Evolutionary conservation across 177 flowering plant species (phyloP), one percentile per base, ranked within the genome.

Genomic region (Tripterygium wilfordii): DNA sequence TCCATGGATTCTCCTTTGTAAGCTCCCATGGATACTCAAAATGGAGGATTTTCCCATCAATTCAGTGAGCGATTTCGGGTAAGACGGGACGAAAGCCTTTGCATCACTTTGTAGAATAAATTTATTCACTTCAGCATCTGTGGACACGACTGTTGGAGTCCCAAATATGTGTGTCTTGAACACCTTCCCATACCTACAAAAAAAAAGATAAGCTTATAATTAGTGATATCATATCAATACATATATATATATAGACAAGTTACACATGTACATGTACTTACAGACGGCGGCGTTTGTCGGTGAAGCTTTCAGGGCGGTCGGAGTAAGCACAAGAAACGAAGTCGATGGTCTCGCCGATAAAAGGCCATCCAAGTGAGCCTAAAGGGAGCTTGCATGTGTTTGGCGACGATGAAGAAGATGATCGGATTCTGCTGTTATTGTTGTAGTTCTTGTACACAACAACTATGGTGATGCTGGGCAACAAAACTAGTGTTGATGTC

Each of bases 81-180:
- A 92, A 53, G 70, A 80, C 0, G 96, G 89, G 53, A 82, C 88
- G 17, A 88, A 88, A 4, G 51, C 33, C 69, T 63, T 82, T 4
- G 80, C 70, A 65, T 89, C 96, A 56, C 92, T 85, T 50, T 88
- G 98, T 28, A 92, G 71, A 23, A 92, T 65, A 49, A 73, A 57
- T 27, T 54, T 73, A 46, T 62, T 89, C 66, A 92, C 84, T 65
- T 92, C 98, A 39, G 85, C 88, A 57, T 92, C 96, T 6, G 84
- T 88, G 3, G 98, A 84, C 2, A 92, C 76, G 0, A 92, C 76
- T 0, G 89, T 82, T 0, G 77, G 83, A 33, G 72, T 82, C 32
- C 96, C 98, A 58, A 88, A 84, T 51, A 92, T 71, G 64, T 92
- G 96, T 12, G 98, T 83, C 67, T 88, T 88, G 68, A 92, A 92